phyloP scores from a whole-genome alignment of 371 early-diverging fungal genomes.

The Phascolomyces articulosus region DNA sequence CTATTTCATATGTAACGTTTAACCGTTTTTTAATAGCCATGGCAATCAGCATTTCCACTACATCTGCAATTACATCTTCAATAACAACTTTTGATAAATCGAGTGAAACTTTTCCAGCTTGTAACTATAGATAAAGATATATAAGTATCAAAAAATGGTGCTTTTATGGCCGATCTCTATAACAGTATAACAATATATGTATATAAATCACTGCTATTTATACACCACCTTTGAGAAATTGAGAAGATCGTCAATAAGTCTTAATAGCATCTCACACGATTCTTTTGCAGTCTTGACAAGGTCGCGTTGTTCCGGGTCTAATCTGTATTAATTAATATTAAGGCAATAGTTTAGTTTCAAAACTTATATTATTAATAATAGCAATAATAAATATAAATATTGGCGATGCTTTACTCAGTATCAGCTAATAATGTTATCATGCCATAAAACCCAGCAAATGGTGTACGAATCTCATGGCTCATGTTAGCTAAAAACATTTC shows the following conservation, averaged over 20 bases:
- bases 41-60: constrained; percentile 56
- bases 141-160: too few relatives aligned
- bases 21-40: constrained; percentile 54
- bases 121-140: too few relatives aligned
- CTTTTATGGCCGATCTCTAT: too few relatives aligned
- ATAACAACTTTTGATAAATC: constrained; percentile 50
- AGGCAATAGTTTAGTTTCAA: too few relatives aligned
- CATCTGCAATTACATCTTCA: constrained; percentile 58
- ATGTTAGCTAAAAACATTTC: constrained; percentile 65
- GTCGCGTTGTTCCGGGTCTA: constrained; percentile 59
- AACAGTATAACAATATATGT: too few relatives aligned
- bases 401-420: constrained; percentile 35
- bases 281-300: constrained; percentile 61
- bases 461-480: constrained; percentile 58
- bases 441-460: constrained; percentile 62
- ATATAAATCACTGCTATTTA: too few relatives aligned
- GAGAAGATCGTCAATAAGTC: constrained; percentile 63
- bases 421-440: constrained; percentile 61
- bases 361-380: too few relatives aligned
- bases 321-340: too few relatives aligned
- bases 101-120: constrained; percentile 61
- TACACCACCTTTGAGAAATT: constrained; percentile 54
- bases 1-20: constrained; percentile 45
- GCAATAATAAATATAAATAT: too few relatives aligned
- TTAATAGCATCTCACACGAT: constrained; percentile 58